Evolutionary conservation across 2,329 filamentous ascomycete genomes (phyloP).

Genomic region (Talaromyces sp.): DNA sequence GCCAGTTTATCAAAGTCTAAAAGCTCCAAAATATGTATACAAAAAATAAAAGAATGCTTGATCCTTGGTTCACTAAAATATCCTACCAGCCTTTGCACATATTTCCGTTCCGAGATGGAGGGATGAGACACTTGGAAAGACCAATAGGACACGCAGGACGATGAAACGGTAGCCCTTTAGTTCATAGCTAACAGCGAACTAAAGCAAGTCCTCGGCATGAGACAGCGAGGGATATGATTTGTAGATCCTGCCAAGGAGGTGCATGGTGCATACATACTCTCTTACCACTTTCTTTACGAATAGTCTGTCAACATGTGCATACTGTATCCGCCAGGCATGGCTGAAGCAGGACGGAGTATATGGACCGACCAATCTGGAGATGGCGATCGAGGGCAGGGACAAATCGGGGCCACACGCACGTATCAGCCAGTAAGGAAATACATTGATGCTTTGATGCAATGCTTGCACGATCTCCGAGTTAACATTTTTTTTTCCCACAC

Average conservation of each 20-base stretch:
- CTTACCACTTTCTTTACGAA: background rate
- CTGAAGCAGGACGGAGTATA: background rate
- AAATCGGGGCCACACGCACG: background rate
- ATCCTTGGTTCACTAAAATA: conserved; percentile 4
- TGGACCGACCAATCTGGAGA: conserved; percentile 7
- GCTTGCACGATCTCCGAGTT: background rate
- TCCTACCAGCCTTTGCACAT: background rate
- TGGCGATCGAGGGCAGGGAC: background rate
- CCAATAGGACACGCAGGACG: background rate
- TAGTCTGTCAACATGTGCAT: background rate
- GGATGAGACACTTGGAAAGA: background rate
- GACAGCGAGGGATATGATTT: background rate
- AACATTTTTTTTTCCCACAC: background rate
- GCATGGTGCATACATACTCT: conserved; percentile 1
- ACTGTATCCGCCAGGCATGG: background rate
- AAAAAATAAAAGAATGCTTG: background rate
- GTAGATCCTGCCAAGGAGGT: background rate
- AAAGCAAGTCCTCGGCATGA: background rate
- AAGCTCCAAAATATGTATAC: background rate
- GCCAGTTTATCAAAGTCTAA: background rate
- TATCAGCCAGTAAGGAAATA: background rate
- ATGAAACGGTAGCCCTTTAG: background rate
- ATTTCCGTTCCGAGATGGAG: background rate
- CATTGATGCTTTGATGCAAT: background rate
- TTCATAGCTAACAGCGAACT: too few species aligned